Base-by-base conservation (phyloP, 169 alveolate species). In the Ichthyophthirius multifiliis region DNA sequence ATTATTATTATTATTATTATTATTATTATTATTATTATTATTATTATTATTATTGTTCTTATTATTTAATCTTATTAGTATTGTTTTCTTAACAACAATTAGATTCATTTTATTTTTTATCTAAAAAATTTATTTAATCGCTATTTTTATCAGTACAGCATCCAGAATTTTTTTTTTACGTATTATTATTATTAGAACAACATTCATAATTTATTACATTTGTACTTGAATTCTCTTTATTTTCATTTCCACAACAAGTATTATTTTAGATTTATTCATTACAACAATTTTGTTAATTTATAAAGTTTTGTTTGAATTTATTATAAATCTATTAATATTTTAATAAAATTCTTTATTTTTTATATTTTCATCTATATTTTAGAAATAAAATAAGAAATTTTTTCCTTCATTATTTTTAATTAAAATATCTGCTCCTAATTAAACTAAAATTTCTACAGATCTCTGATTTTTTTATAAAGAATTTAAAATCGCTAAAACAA, bases 341-440 rank as follows among this genome's bases (percentile, higher is more conserved):
- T 41, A 16, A 31, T 67, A 67, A 39, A 37, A 67, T 13, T 67
- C 77, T 20, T 47, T 67, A n/a, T 34, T 37, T 39, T 67, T 67
- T 12, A n/a, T 62, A 12, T 67, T 32, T 67, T 31, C 43, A 4
- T 67, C 77, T 12, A 67, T n/a, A 3, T 55, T 41, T 9, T 34
- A 20, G 1, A 67, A n/a, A 67, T 67, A 67, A 37, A 18, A 18
- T 67, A 27, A n/a, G 13, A 44, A 35, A 0, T n/a, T 12, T 20
- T 67, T 34, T 0, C 45, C 45, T 16, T 67, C 16, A n/a, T 34
- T 16, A 67, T 67, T 67, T 13, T 15, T 67, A 37, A 9, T 37
- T 12, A 5, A 6, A 6, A 67, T 18, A 67, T 67, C 77, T 12
- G 45, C 77, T 18, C 45, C 30, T 35, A 67, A 44, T 12, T 35